Percentiles rank a stretch among this genome's conserved stretches.
Evolutionary conservation across 805 yeast genomes (phyloP).

Genomic region (Ogataea minuta): DNA sequence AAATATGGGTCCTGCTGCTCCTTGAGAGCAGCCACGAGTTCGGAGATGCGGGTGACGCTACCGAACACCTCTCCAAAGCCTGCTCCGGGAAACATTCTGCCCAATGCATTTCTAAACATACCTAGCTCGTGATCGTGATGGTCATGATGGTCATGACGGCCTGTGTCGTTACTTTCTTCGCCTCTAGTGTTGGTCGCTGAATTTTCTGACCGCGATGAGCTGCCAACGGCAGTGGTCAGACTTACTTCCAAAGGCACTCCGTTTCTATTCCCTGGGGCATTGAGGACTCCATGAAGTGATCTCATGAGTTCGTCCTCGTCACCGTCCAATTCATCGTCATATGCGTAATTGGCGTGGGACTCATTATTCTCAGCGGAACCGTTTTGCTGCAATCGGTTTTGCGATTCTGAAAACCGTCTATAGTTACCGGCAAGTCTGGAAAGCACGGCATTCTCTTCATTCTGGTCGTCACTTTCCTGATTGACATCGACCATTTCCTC

Average conservation of each 20-base stretch:
- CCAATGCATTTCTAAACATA: slow-evolving; percentile 26
- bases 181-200: slow-evolving; percentile 19
- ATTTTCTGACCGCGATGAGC: slow-evolving; percentile 4
- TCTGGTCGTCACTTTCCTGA: slow-evolving; percentile 28
- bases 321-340: slow-evolving; percentile 10
- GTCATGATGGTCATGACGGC: slow-evolving; percentile 11
- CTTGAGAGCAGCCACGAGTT: slow-evolving; percentile 37
- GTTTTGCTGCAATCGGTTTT: slow-evolving; percentile 12
- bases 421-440: slow-evolving; percentile 41
- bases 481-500: slow-evolving; percentile 28
- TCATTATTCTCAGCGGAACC: slow-evolving; percentile 12
- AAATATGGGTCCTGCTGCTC: slow-evolving; percentile 57
- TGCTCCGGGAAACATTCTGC: slow-evolving; percentile 30
- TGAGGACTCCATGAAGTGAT: slow-evolving; percentile 17
- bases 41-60: slow-evolving; percentile 23
- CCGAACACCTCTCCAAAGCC: slow-evolving; percentile 31
- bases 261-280: slow-evolving; percentile 7
- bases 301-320: slow-evolving; percentile 23
- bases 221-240: slow-evolving; percentile 14
- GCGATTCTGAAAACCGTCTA: slow-evolving; percentile 33
- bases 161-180: slow-evolving; percentile 23
- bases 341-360: slow-evolving; percentile 15
- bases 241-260: slow-evolving; percentile 8
- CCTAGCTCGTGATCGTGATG: slow-evolving; percentile 16
- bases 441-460: slow-evolving; percentile 29